These are phyloP conservation scores for Micractinium sp. DNA, from an alignment of 139 green algal species.

Conservation along the genomic window DNA sequence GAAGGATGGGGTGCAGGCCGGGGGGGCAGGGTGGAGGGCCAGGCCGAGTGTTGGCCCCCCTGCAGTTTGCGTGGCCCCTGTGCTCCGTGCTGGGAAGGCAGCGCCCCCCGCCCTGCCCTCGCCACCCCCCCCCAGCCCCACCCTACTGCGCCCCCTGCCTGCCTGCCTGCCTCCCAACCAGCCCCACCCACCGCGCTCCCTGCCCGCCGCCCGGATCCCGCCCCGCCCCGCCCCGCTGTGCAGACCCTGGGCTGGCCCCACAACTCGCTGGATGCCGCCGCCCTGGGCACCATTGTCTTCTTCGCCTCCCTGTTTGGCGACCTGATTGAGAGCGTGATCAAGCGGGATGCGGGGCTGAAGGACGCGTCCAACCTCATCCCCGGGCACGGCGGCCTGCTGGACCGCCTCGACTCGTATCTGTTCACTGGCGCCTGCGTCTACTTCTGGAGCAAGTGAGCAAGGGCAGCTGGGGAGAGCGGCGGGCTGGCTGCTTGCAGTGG, in stretches of 20 bases:
- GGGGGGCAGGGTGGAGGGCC: no score
- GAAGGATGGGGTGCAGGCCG: not conserved
- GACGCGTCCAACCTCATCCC: conserved; percentile 95
- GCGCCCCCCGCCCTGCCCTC: no score
- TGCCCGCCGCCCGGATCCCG: not conserved
- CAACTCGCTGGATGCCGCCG: conserved; percentile 22
- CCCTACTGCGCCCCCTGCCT: no score
- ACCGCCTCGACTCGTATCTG: conserved; percentile 97
- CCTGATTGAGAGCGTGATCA: conserved; percentile 98
- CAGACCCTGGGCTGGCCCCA: conserved; percentile 55
- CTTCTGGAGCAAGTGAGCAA: conserved; percentile 61
- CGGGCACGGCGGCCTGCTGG: conserved; percentile 95
- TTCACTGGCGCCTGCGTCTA: conserved; percentile 93
- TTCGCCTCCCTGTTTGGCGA: conserved; percentile 94
- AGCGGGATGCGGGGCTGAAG: conserved; percentile 92
- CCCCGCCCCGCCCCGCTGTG: not conserved
- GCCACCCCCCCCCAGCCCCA: no score
- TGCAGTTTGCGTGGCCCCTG: no score
- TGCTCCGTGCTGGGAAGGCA: no score
- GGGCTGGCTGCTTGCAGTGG: not conserved
- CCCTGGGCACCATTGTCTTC: conserved; percentile 74
- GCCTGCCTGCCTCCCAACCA: no score
- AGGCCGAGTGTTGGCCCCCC: no score
- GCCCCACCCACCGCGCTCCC: no score
- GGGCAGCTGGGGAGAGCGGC: no score